Evolutionary conservation across 1,139 yeast genomes (phyloP).

Genomic region (Zygosaccharomyces sapae): DNA sequence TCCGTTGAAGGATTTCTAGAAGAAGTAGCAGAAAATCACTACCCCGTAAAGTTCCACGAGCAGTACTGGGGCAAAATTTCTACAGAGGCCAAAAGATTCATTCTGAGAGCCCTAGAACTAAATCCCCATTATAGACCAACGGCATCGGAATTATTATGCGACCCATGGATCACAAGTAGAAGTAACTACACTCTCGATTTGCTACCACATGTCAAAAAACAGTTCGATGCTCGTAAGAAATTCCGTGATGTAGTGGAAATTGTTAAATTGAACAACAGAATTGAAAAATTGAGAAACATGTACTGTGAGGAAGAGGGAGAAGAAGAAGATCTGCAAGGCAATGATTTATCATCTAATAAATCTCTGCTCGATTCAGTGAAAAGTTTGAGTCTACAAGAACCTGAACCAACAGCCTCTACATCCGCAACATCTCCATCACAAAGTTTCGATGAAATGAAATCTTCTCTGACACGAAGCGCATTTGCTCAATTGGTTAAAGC

Average conservation of each 20-base stretch:
- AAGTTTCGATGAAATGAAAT: conserved; percentile 29
- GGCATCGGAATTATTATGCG: conserved; percentile 55
- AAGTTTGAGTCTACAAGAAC: conserved; percentile 14
- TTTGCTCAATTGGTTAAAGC: conserved; percentile 74
- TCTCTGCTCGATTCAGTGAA: conserved; percentile 18
- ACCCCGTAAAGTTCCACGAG: conserved; percentile 71
- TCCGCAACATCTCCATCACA: conserved; percentile 15
- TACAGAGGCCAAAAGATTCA: conserved; percentile 69
- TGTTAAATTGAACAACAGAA: conserved; percentile 69
- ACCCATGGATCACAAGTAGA: conserved; percentile 63
- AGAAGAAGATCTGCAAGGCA: conserved; percentile 23
- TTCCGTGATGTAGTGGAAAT: conserved; percentile 83
- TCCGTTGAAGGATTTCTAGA: conserved; percentile 72
- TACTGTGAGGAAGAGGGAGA: conserved; percentile 47
- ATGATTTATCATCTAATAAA: conserved; percentile 15
- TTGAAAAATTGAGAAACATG: conserved; percentile 56
- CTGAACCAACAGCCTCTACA: conserved; percentile 2
- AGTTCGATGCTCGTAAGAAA: conserved; percentile 80
- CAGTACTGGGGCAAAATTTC: conserved; percentile 83
- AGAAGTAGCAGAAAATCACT: conserved; percentile 66
- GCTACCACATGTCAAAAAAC: conserved; percentile 65
- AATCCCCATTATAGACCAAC: conserved; percentile 67
- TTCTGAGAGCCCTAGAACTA: conserved; percentile 58
- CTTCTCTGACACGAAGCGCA: conserved; percentile 44
- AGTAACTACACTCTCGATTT: conserved; percentile 55